Base-by-base conservation (phyloP, 2,329 filamentous ascomycete genomes). In the Beauveria sp. region DNA sequence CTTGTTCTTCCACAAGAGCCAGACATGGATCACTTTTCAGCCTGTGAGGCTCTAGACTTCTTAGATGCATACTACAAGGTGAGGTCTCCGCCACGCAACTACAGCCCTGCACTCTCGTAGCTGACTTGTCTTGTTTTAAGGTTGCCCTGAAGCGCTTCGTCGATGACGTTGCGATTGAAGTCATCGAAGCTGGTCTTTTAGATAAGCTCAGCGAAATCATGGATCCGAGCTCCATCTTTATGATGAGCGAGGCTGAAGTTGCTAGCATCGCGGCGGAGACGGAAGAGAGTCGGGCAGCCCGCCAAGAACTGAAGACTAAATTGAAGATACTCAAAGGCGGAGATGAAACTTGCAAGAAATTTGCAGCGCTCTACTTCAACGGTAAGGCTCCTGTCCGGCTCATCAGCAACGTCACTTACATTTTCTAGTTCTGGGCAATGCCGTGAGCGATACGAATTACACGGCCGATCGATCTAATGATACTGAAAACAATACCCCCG, bases 61-160 rank as follows among this genome's bases (percentile, higher is more conserved):
- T 69, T 77, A 64, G 66, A 73, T 40, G 75, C 75, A 0, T 79
- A 76, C 58, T 79, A 79, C 59, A 70, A 78, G 68, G 76, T 71
- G n/a, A 24, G 30, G 10, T 49, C 2, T 24, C 8, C 10, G 28
- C 18, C 28, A 9, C n/a, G 12, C 3, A 10, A 3, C 20, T 26
- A 42, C 34, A 42, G 20, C 34, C 7, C 14, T 26, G 46, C 22
- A 3, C 46, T 16, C 22, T 49, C 12, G n/a, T 1, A 22, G 40
- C 42, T 57, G 7, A 57, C 54, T 7, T 20, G 3, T 49, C 8
- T 49, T 8, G 14, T 8, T 1, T 12, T 6, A 18, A 70, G 68
- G 62, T 67, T 22, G 68, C 66, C 2, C 34, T 62, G 18, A 66
- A 65, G 22, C 66, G 64, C 3, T 65, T 68, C 40, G 59, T 65